Percentiles rank a stretch among this genome's conserved stretches.
These are phyloP conservation scores for Rhizopogon sp. DNA, from an alignment of 768 basidiomycete species.

Conservation along the genomic window DNA sequence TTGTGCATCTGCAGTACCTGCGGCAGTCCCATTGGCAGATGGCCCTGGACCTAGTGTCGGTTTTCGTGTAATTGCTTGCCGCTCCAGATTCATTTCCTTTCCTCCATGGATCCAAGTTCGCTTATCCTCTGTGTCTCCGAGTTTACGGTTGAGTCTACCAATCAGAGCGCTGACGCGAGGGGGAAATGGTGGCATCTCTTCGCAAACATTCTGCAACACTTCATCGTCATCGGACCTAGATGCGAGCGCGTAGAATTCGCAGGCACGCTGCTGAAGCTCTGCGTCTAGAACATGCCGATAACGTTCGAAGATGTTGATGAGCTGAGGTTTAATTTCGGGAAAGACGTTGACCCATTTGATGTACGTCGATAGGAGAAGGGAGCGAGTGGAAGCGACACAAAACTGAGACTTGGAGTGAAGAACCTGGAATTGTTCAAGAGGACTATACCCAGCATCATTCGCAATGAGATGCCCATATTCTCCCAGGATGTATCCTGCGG, in stretches of 20 bases:
- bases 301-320: slow-evolving; percentile 92
- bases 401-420: slow-evolving; percentile 94
- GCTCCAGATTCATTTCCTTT: slow-evolving; percentile 85
- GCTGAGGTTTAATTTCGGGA: slow-evolving; percentile 94
- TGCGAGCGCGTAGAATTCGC: slow-evolving; percentile 92
- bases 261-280: slow-evolving; percentile 96
- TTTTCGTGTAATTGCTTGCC: slow-evolving; percentile 56
- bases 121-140: slow-evolving; percentile 91
- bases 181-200: slow-evolving; percentile 99
- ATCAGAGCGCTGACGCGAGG: slow-evolving; percentile 89
- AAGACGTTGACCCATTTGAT: slow-evolving; percentile 99
- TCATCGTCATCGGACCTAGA: slow-evolving; percentile 86
- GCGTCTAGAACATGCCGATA: slow-evolving; percentile 97
- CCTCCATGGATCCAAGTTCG: slow-evolving; percentile 94
- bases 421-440: slow-evolving; percentile 89
- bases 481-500: slow-evolving; percentile 88
- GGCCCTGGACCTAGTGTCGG: slow-evolving; percentile 28
- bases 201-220: slow-evolving; percentile 89
- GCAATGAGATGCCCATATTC: slow-evolving; percentile 98
- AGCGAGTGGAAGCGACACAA: slow-evolving; percentile 87
- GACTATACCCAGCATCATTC: slow-evolving; percentile 90
- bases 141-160: slow-evolving; percentile 82
- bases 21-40: slow-evolving; percentile 31
- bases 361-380: slow-evolving; percentile 92
- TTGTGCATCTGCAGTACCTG: slow-evolving; percentile 32